Percentiles rank a stretch among this genome's conserved stretches.
phyloP scores from a whole-genome alignment of 148 eudicot species.

The Beta vulgaris region DNA sequence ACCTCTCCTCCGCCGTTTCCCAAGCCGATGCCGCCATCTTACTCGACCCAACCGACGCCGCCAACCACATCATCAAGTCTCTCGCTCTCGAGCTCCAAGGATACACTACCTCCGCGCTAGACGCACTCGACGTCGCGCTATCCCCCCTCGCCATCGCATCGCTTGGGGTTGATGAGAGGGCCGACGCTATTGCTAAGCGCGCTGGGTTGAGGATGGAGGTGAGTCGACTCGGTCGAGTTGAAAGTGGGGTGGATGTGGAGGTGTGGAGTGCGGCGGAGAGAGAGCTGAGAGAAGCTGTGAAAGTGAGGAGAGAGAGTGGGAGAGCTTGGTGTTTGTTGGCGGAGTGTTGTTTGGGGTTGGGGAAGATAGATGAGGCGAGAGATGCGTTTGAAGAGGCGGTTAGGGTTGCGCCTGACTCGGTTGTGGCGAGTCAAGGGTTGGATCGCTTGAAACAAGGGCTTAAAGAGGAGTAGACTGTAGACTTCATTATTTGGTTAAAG shows the following conservation, averaged over 20 bases:
- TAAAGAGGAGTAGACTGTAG: background rate
- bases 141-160: slow-evolving; percentile 63
- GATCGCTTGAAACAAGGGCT: slow-evolving; percentile 37
- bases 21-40: slow-evolving; percentile 60
- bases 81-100: slow-evolving; percentile 71
- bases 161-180: slow-evolving; percentile 48
- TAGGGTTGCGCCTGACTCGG: slow-evolving; percentile 33
- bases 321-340: slow-evolving; percentile 60
- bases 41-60: slow-evolving; percentile 67
- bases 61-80: slow-evolving; percentile 70
- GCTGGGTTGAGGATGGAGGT: slow-evolving; percentile 56
- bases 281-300: slow-evolving; percentile 67
- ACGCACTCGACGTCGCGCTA: slow-evolving; percentile 52
- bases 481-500: background rate
- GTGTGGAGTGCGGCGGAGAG: slow-evolving; percentile 40
- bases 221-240: slow-evolving; percentile 27
- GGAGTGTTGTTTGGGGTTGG: slow-evolving; percentile 56
- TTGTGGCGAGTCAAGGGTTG: slow-evolving; percentile 39
- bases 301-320: slow-evolving; percentile 42
- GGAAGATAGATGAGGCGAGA: slow-evolving; percentile 40
- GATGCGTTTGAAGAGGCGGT: slow-evolving; percentile 57
- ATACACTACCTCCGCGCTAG: slow-evolving; percentile 59
- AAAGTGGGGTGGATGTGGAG: slow-evolving; percentile 32
- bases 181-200: slow-evolving; percentile 61
- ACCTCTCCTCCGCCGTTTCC: slow-evolving; percentile 32